These are phyloP conservation scores for Cavenderia fasciculata DNA, from an alignment of 78 protist genomes.

Conservation along the genomic window DNA sequence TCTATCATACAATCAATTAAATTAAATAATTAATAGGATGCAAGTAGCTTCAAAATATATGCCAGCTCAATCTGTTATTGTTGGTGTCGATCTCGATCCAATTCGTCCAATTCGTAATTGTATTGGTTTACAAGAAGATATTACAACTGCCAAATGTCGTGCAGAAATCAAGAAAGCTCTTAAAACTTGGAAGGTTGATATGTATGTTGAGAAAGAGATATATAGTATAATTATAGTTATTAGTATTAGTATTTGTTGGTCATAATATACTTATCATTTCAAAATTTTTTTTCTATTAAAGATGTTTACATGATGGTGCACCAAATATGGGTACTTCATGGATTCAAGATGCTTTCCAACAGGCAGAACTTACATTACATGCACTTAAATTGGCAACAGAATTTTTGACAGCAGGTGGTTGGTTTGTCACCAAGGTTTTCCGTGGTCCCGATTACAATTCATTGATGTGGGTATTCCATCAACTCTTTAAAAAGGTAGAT, in stretches of 20 bases:
- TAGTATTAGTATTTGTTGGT: neutral
- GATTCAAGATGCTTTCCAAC: slow-evolving; percentile 97
- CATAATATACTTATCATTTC: neutral
- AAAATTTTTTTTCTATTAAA: neutral
- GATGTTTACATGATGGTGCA: slow-evolving; percentile 99
- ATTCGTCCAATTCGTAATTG: slow-evolving; percentile 94
- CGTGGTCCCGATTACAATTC: slow-evolving; percentile 97
- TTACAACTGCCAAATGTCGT: slow-evolving; percentile 97
- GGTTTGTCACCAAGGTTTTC: slow-evolving; percentile 98
- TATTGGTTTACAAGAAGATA: slow-evolving; percentile 94
- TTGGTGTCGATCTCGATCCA: slow-evolving; percentile 98
- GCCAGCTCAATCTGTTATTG: slow-evolving; percentile 91
- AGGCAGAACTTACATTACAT: slow-evolving; percentile 94
- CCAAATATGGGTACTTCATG: slow-evolving; percentile 99
- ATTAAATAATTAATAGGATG: slow-evolving; percentile 73
- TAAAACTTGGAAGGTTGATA: slow-evolving; percentile 87
- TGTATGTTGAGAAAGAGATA: slow-evolving; percentile 51
- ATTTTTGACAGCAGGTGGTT: slow-evolving; percentile 91
- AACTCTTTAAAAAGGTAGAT: slow-evolving; percentile 96
- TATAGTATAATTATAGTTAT: neutral
- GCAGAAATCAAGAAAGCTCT: slow-evolving; percentile 74
- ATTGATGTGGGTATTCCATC: slow-evolving; percentile 95
- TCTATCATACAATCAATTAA: neutral
- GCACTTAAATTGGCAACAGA: slow-evolving; percentile 96
- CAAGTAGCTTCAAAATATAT: slow-evolving; percentile 96